These are phyloP conservation scores for Delonix regia DNA, from an alignment of 306 rosid species.

Conservation along the genomic window DNA sequence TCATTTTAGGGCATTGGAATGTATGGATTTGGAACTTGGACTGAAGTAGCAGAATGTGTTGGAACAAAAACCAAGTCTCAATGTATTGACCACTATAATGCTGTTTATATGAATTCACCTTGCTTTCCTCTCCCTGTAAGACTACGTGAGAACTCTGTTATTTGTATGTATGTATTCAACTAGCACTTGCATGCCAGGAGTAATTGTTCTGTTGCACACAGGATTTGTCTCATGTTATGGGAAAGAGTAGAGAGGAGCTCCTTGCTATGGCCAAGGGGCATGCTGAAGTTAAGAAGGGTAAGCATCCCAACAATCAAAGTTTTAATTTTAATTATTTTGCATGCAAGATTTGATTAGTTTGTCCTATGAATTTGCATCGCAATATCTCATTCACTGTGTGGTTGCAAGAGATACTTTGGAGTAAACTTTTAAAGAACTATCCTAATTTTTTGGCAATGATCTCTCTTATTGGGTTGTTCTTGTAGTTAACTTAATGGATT, in stretches of 20 bases:
- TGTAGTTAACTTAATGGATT: not conserved
- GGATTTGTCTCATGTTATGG: slow-evolving; percentile 88
- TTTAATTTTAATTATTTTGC: slow-evolving; percentile 21
- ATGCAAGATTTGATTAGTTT: slow-evolving; percentile 6
- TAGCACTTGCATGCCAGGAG: slow-evolving; percentile 16
- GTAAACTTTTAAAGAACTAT: too few species aligned
- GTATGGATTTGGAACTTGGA: slow-evolving; percentile 94
- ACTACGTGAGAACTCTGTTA: slow-evolving; percentile 10
- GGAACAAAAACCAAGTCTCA: slow-evolving; percentile 78
- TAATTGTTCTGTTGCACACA: slow-evolving; percentile 45
- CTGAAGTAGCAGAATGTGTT: slow-evolving; percentile 78
- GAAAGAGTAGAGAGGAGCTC: slow-evolving; percentile 83
- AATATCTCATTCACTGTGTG: slow-evolving; percentile 16
- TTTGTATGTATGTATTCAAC: slow-evolving; percentile 18
- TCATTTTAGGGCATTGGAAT: slow-evolving; percentile 70
- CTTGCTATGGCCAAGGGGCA: slow-evolving; percentile 67
- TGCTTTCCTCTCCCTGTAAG: slow-evolving; percentile 90
- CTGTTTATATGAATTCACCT: slow-evolving; percentile 77
- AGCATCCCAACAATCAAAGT: slow-evolving; percentile 32
- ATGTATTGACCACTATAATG: slow-evolving; percentile 81
- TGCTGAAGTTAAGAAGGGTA: slow-evolving; percentile 64
- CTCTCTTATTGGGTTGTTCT: not conserved
- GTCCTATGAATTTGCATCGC: not conserved
- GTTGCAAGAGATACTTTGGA: not conserved
- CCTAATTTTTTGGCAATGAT: not conserved